phyloP scores from a whole-genome alignment of 2,329 filamentous ascomycete species.

The Alternaria brassicicola region DNA sequence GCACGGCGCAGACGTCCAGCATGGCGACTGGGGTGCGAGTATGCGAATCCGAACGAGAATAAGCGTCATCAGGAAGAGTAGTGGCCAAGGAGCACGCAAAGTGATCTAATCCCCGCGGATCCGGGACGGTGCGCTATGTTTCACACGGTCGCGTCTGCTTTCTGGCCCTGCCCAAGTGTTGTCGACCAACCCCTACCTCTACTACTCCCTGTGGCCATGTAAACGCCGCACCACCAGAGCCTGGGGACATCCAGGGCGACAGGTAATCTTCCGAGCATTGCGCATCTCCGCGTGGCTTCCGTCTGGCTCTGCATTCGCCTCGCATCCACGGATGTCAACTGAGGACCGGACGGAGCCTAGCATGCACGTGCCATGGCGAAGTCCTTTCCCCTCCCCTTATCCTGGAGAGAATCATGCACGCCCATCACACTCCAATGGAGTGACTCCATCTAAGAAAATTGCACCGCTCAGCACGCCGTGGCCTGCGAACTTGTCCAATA shows the following conservation, averaged over 20 bases:
- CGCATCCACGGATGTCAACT: constrained; percentile 2
- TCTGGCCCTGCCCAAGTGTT: constrained; percentile 10
- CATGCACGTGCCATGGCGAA: constrained; percentile 17
- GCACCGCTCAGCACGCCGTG: constrained; percentile 15
- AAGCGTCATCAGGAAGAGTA: constrained; percentile 23
- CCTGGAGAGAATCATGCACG: constrained; percentile 32
- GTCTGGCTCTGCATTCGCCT: neutral
- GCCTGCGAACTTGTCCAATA: constrained; percentile 11
- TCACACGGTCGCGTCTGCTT: constrained; percentile 34
- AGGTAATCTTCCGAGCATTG: constrained; percentile 1
- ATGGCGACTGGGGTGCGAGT: constrained; percentile 32
- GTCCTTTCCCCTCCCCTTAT: constrained; percentile 7
- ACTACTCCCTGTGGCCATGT: constrained; percentile 8
- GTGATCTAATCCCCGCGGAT: constrained; percentile 36
- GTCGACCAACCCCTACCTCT: neutral
- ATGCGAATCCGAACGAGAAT: constrained; percentile 21
- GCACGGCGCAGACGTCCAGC: constrained; percentile 25
- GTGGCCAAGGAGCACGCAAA: constrained; percentile 11
- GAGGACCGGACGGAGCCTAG: constrained; percentile 15
- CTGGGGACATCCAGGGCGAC: neutral
- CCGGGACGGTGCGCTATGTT: constrained; percentile 46
- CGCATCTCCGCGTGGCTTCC: neutral
- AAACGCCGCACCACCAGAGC: constrained; percentile 14
- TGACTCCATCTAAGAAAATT: constrained; percentile 17
- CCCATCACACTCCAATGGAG: constrained; percentile 32